Evolutionary conservation across 2,329 filamentous ascomycete species (phyloP).

Genomic region (Fusarium palustre): DNA sequence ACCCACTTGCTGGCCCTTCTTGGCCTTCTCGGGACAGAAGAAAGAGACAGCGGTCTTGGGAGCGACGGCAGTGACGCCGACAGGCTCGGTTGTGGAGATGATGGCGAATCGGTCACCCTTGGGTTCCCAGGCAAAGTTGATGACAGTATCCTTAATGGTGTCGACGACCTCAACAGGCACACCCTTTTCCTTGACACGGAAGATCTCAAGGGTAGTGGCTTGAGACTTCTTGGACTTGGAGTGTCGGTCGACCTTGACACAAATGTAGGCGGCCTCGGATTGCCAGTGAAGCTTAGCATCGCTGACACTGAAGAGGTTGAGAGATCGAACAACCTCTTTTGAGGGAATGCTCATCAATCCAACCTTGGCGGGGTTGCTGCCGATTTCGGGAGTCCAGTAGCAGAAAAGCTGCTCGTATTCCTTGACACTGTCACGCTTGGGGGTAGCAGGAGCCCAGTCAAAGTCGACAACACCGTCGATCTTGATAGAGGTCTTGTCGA

Average conservation of each 20-base stretch:
- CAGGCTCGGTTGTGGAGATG: slow-evolving; percentile 91
- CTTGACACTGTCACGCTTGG: slow-evolving; percentile 86
- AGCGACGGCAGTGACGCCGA: slow-evolving; percentile 80
- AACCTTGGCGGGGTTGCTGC: slow-evolving; percentile 97
- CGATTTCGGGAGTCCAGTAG: slow-evolving; percentile 99
- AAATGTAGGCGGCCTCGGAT: slow-evolving; percentile 91
- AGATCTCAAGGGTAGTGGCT: slow-evolving; percentile 97
- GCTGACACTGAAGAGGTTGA: slow-evolving; percentile 97
- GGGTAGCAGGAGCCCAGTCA: slow-evolving; percentile 91
- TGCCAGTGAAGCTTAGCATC: slow-evolving; percentile 99
- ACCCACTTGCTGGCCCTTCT: slow-evolving; percentile 84
- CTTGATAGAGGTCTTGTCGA: slow-evolving; percentile 94
- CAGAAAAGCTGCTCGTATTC: slow-evolving; percentile 95
- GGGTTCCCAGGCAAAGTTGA: slow-evolving; percentile 99
- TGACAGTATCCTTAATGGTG: slow-evolving; percentile 96
- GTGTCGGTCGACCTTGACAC: slow-evolving; percentile 98
- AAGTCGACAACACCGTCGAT: slow-evolving; percentile 98
- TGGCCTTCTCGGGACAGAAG: slow-evolving; percentile 96
- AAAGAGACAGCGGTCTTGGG: slow-evolving; percentile 96
- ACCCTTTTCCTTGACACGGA: slow-evolving; percentile 96
- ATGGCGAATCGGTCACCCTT: slow-evolving; percentile 97
- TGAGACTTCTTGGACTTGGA: slow-evolving; percentile 99
- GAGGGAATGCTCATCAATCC: slow-evolving; percentile 95
- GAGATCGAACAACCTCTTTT: slow-evolving; percentile 91
- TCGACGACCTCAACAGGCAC: slow-evolving; percentile 98